Percentiles rank a stretch among this genome's conserved stretches.
These are phyloP conservation scores for Coleophoma crateriformis DNA, from an alignment of 2,329 filamentous ascomycete species.

Conservation along the genomic window DNA sequence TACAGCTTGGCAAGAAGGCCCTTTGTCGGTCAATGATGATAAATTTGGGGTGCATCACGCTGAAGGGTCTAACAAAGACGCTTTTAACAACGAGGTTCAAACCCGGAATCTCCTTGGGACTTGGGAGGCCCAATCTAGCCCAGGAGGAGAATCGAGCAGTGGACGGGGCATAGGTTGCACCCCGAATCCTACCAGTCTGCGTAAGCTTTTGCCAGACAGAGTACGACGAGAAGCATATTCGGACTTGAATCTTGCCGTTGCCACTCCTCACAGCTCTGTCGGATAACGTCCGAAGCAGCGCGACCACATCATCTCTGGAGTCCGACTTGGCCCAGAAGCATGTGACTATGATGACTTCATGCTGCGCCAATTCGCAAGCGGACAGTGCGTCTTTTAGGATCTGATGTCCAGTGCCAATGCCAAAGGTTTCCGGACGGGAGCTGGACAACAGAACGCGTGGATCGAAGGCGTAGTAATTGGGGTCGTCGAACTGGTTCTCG, in stretches of 20 bases:
- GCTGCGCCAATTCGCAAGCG: constrained; percentile 51
- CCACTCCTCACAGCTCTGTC: constrained; percentile 31
- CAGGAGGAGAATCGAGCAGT: constrained; percentile 38
- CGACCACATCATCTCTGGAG: constrained; percentile 50
- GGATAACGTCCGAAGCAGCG: constrained; percentile 56
- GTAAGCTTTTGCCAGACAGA: constrained; percentile 70
- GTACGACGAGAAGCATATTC: constrained; percentile 71
- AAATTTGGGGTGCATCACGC: constrained; percentile 86
- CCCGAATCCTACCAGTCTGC: constrained; percentile 58
- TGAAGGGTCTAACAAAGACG: constrained; percentile 73
- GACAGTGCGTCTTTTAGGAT: constrained; percentile 52
- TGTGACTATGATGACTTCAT: constrained; percentile 70
- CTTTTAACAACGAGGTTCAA: constrained; percentile 70
- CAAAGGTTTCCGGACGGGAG: constrained; percentile 41
- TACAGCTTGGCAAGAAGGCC: constrained; percentile 73
- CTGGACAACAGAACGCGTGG: constrained; percentile 41
- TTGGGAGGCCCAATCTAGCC: constrained; percentile 59
- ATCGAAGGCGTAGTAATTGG: constrained; percentile 39
- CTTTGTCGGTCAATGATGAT: constrained; percentile 63
- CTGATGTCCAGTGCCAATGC: constrained; percentile 51
- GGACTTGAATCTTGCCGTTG: constrained; percentile 33
- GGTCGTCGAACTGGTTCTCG: constrained; percentile 32
- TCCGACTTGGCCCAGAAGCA: constrained; percentile 75
- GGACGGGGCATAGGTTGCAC: constrained; percentile 53
- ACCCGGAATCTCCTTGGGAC: constrained; percentile 42